Percentiles rank a stretch among this genome's conserved stretches.
Evolutionary conservation across 2,329 filamentous ascomycete species (phyloP).

Genomic region (Corynespora cassiicola): DNA sequence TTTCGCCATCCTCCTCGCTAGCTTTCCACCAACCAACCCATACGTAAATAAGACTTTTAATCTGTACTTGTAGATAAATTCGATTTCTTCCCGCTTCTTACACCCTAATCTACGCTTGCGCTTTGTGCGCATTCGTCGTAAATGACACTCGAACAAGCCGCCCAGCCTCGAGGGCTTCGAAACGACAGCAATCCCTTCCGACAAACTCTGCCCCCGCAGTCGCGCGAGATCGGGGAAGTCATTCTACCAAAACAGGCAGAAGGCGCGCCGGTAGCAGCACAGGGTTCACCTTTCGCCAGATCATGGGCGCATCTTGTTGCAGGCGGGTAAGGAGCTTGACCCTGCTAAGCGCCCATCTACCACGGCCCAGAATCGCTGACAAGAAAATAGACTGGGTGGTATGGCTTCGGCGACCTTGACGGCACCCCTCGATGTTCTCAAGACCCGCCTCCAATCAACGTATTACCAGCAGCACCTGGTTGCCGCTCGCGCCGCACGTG

Average conservation of each 20-base stretch:
- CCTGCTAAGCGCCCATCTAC: too few species aligned
- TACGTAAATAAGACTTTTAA: too few species aligned
- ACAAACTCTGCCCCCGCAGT: slow-evolving; percentile 52
- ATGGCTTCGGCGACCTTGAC: slow-evolving; percentile 95
- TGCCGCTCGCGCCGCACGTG: slow-evolving; percentile 67
- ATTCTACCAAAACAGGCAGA: slow-evolving; percentile 54
- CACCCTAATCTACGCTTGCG: too few species aligned
- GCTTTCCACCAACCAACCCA: not conserved
- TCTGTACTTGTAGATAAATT: not conserved
- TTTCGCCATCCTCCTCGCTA: not conserved
- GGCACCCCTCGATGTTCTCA: slow-evolving; percentile 90
- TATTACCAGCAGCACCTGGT: slow-evolving; percentile 88
- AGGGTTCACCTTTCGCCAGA: slow-evolving; percentile 61
- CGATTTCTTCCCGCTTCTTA: slow-evolving; percentile 5
- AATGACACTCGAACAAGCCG: slow-evolving; percentile 45
- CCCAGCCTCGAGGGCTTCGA: slow-evolving; percentile 35
- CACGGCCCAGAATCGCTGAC: slow-evolving; percentile 19
- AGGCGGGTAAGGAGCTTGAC: slow-evolving; percentile 69
- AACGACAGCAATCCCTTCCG: slow-evolving; percentile 30
- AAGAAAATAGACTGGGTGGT: slow-evolving; percentile 74
- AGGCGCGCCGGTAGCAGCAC: slow-evolving; percentile 45
- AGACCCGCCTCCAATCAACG: slow-evolving; percentile 91
- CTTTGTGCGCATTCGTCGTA: too few species aligned
- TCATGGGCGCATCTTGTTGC: slow-evolving; percentile 93
- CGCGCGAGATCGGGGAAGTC: slow-evolving; percentile 67